These are phyloP conservation scores for Yarrowia sp. DNA, from an alignment of 805 yeast species.

Conservation along the genomic window DNA sequence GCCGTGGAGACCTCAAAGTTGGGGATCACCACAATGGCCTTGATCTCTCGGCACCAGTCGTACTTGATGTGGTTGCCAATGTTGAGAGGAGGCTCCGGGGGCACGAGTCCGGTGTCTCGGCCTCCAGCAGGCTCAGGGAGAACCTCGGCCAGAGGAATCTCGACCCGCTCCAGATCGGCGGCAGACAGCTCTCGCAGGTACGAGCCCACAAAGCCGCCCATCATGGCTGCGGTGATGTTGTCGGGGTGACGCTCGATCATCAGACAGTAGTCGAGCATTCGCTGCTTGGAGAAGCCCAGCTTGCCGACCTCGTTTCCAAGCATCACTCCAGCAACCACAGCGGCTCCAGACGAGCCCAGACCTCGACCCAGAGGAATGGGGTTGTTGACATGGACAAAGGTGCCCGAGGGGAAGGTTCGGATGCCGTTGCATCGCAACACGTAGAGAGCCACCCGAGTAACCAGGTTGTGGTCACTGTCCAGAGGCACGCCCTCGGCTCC, in stretches of 20 bases:
- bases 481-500: slow-evolving; percentile 81
- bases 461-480: slow-evolving; percentile 71
- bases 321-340: slow-evolving; percentile 94
- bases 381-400: slow-evolving; percentile 73
- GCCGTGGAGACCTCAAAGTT: slow-evolving; percentile 94
- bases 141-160: slow-evolving; percentile 80
- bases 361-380: slow-evolving; percentile 98
- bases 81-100: slow-evolving; percentile 77
- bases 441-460: slow-evolving; percentile 89
- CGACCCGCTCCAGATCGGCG: slow-evolving; percentile 68
- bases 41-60: slow-evolving; percentile 74
- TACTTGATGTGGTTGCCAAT: slow-evolving; percentile 89
- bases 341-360: slow-evolving; percentile 95
- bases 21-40: slow-evolving; percentile 89
- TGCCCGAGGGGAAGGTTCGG: slow-evolving; percentile 75
- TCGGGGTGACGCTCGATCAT: slow-evolving; percentile 99
- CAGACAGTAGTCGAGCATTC: slow-evolving; percentile 89
- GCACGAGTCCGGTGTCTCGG: slow-evolving; percentile 60
- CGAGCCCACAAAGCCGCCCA: slow-evolving; percentile 98
- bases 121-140: slow-evolving; percentile 76
- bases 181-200: slow-evolving; percentile 76
- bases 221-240: slow-evolving; percentile 97
- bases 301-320: slow-evolving; percentile 82
- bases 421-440: slow-evolving; percentile 81
- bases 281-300: slow-evolving; percentile 65